These are phyloP conservation scores for Luffa acutangula DNA, from an alignment of 306 rosid species.

Conservation along the genomic window DNA sequence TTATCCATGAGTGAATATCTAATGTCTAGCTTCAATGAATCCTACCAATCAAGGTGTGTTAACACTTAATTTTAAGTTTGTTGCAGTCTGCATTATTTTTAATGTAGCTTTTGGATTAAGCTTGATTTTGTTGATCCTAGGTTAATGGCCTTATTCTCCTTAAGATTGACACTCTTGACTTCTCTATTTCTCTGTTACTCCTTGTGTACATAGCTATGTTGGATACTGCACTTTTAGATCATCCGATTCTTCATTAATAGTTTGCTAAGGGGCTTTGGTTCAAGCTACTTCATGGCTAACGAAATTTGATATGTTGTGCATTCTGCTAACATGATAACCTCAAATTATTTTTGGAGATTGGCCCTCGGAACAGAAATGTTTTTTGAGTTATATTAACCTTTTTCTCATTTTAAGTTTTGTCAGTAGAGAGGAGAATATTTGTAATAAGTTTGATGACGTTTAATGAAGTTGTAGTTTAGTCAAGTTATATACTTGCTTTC, in stretches of 20 bases:
- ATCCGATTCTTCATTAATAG: background rate
- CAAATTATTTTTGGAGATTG: too few species aligned
- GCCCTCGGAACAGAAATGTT: too few species aligned
- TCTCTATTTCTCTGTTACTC: background rate
- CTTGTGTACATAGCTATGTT: background rate
- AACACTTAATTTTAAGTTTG: conserved; percentile 5
- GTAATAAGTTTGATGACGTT: background rate
- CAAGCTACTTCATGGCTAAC: background rate
- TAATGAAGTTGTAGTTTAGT: background rate
- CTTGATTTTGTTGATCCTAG: background rate
- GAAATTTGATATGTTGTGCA: background rate
- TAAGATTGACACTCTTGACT: background rate
- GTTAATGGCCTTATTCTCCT: background rate
- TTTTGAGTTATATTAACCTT: too few species aligned
- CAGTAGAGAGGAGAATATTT: background rate
- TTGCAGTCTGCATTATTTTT: background rate
- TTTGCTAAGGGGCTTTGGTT: background rate
- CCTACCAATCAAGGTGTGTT: conserved; percentile 88
- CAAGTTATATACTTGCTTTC: background rate
- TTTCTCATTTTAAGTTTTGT: too few species aligned
- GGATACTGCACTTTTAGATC: background rate
- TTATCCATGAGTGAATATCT: conserved; percentile 87
- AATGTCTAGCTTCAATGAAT: conserved; percentile 95
- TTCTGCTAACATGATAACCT: background rate
- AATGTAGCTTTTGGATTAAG: background rate